Evolutionary conservation across 768 basidiomycete species (phyloP), one percentile per base, ranked within the genome.

Genomic region (Suillus occidentalis): DNA sequence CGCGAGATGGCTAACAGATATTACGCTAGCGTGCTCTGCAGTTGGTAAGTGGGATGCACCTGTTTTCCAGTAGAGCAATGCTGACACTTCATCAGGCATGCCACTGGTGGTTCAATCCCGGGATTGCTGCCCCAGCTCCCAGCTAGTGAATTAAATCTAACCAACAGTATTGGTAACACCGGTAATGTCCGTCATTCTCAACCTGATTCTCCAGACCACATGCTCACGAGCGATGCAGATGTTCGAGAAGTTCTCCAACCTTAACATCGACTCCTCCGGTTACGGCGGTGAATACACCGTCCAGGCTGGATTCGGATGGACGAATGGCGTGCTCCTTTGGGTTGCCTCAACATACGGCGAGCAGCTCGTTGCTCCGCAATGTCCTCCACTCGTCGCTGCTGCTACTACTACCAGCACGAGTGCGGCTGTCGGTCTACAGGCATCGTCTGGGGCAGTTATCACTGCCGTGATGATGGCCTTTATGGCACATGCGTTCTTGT

Each of bases 271-370:
- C 75, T 89, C 88, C 3, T 88, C 90, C 3, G 94, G 93, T 6
- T 78, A 79, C 14, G 94, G 92, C 8, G 94, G 94, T 31, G 94
- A 95, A 80, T 97, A 97, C 70, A 90, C 87, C 3, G 94, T 95
- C 4, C 92, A 94, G 77, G 87, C 85, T 16, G 92, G 92, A 25
- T 94, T 94, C 71, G 92, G 93, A 20, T 95, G 94, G 93, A 94
- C 92, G 49, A 94, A 95, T 70, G 92, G 92, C 22, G 91, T 89
- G 10, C 72, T 87, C 61, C 83, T 94, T 45, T 94, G 90, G 89
- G 79, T 90, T 25, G 87, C 91, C 22, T 85, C 84, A 67, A 83
- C 80, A 53, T 92, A 89, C 70, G 92, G 91, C 0, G 58, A 79
- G 2, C 73, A 84, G 14, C 81, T 95, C 52, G 83, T 80, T 56